Base-by-base conservation (phyloP, 495 filamentous ascomycete species). In the Neurospora sp. region DNA sequence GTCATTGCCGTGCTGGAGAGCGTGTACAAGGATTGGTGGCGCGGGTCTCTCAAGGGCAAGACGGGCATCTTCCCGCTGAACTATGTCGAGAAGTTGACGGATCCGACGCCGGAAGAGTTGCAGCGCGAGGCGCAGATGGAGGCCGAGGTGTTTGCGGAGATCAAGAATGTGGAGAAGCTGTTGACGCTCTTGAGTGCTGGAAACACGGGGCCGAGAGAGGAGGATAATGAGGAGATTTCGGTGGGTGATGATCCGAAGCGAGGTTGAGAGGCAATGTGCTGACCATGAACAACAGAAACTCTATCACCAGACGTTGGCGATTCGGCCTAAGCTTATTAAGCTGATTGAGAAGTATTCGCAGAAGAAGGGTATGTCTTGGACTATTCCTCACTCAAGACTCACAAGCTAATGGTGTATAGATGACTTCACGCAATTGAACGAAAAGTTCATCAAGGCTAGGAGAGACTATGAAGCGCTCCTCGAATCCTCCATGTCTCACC, bases 11-110 rank as follows among this genome's bases (percentile, higher is more conserved):
- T 99, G 16, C 86, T 99, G 31, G 96, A 98, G 81, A 97, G 93
- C 7, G 96, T 98, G 4, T 99, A 96, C 81, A 99, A 98, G 82
- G 96, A 99, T 83, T 99, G 96, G 96, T 99, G 96, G 96, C 96
- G 97, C 78, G 96, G 96, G 5, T 96, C 94, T 62, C 82, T 98
- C 74, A 89, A 93, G 80, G 96, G 96, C 6, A 93, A 98, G 79
- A 98, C 93, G 18, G 96, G 96, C 74, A 99, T 99, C 76, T 99
- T 99, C 82, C 96, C 96, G 37, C 87, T 99, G 71, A 99, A 99
- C 82, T 99, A 99, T 81, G 96, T 99, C 27, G 96, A 99, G 82
- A 99, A 99, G 82, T 85, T 99, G 70, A 88, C 94, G 42, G 96
- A 99, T 76, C 96, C 96, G 4, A 98, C 96, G 16, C 90, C 90